Conservation (phyloP, 495 filamentous ascomycete genomes). For the Parachaetomium inaequale region DNA sequence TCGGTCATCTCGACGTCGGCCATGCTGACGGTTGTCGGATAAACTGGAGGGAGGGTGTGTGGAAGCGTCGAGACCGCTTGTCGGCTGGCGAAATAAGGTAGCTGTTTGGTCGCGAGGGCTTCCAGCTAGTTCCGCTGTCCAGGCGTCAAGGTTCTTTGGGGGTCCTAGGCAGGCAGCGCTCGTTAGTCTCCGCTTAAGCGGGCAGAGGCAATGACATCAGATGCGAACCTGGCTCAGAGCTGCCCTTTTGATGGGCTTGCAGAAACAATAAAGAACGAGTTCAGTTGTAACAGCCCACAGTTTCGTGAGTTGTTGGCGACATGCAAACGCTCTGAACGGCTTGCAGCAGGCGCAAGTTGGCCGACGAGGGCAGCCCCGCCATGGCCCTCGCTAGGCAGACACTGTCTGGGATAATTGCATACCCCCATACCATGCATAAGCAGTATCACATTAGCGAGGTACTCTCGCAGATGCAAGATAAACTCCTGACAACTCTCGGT, state of each 20-base stretch:
- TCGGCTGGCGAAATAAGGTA: neutral
- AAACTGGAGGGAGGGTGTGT: too few relatives aligned
- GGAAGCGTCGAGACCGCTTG: neutral
- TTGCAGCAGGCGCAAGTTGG: neutral
- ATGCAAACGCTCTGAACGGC: neutral
- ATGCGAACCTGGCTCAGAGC: neutral
- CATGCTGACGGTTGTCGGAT: conserved; percentile 51
- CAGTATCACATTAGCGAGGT: too few relatives aligned
- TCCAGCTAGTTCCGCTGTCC: neutral
- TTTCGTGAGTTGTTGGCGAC: neutral
- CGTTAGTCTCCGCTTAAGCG: conserved; percentile 15
- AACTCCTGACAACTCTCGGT: too few relatives aligned
- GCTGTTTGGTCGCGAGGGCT: neutral
- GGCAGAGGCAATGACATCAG: neutral
- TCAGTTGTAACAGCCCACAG: neutral
- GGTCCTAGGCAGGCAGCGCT: neutral
- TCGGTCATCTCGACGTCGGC: conserved; percentile 98
- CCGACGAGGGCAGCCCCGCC: neutral
- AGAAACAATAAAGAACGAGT: neutral
- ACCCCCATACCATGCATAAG: too few relatives aligned
- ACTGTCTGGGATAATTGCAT: neutral
- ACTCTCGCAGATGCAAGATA: too few relatives aligned
- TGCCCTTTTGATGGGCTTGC: neutral
- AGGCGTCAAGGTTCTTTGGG: neutral
- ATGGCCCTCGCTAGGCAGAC: neutral